These are phyloP conservation scores for Candida sojae DNA, from an alignment of 1,139 yeast genomes.

Conservation along the genomic window DNA sequence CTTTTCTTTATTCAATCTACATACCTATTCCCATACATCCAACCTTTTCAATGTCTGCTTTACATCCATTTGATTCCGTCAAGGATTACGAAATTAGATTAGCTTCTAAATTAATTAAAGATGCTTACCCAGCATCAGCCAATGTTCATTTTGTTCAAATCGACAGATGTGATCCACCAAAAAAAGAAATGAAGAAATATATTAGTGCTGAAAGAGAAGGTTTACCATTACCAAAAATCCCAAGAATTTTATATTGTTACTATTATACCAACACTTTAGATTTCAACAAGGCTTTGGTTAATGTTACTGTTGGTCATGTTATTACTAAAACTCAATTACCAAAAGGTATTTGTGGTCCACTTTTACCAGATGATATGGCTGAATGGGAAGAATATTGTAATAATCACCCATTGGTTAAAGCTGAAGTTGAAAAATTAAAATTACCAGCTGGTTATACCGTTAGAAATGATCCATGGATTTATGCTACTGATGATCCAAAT, in stretches of 20 bases:
- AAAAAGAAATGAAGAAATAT: conserved; percentile 67
- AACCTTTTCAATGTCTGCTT: conserved; percentile 1
- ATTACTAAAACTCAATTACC: conserved; percentile 60
- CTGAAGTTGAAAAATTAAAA: conserved; percentile 64
- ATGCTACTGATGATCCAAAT: conserved; percentile 71
- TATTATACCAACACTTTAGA: conserved; percentile 60
- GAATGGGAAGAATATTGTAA: conserved; percentile 54
- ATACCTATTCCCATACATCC: neutral
- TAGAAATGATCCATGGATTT: conserved; percentile 85
- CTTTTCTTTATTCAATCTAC: neutral
- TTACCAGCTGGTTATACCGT: conserved; percentile 58
- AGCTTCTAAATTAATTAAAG: conserved; percentile 66
- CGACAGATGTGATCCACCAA: conserved; percentile 81
- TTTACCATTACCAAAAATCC: conserved; percentile 52
- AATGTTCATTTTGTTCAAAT: conserved; percentile 70
- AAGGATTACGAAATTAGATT: conserved; percentile 63
- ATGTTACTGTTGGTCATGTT: conserved; percentile 64
- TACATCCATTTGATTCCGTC: conserved; percentile 69
- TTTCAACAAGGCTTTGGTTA: conserved; percentile 74
- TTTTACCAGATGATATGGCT: conserved; percentile 67
- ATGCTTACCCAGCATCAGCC: conserved; percentile 48
- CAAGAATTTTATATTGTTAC: conserved; percentile 68
- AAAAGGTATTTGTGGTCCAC: conserved; percentile 70
- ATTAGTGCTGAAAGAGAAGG: conserved; percentile 72
- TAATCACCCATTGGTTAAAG: conserved; percentile 59